Conservation (phyloP, 331 rosid genomes). For the Pyracantha coccinea region DNA sequence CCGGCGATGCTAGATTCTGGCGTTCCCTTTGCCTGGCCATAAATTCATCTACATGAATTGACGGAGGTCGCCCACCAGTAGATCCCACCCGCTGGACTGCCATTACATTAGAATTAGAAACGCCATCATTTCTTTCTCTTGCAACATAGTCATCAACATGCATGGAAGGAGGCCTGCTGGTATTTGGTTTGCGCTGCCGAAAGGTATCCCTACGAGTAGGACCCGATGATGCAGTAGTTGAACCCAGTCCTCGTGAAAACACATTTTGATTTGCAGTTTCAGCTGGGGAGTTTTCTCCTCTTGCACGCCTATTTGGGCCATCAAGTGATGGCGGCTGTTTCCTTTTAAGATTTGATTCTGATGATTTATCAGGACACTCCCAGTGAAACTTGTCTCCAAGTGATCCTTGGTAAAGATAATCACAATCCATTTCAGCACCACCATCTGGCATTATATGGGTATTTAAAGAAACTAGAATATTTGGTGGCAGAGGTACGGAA, state of each 20-base stretch:
- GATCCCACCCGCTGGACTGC: slow-evolving; percentile 78
- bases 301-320: slow-evolving; percentile 64
- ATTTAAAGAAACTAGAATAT: slow-evolving; percentile 35
- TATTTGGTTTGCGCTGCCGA: slow-evolving; percentile 98
- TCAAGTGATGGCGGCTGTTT: slow-evolving; percentile 64
- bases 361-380: slow-evolving; percentile 92
- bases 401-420: slow-evolving; percentile 46
- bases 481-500: slow-evolving; percentile 28
- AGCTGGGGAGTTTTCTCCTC: slow-evolving; percentile 68
- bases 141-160: slow-evolving; percentile 98
- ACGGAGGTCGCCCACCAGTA: slow-evolving; percentile 95
- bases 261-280: slow-evolving; percentile 54
- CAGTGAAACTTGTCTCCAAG: slow-evolving; percentile 73
- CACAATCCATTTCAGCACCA: slow-evolving; percentile 48
- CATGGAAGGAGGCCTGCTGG: slow-evolving; percentile 99
- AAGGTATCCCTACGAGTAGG: slow-evolving; percentile 93
- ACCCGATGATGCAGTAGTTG: slow-evolving; percentile 58
- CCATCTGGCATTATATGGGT: slow-evolving; percentile 42
- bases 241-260: slow-evolving; percentile 58
- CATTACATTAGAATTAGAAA: slow-evolving; percentile 64
- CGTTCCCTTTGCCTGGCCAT: slow-evolving; percentile 99
- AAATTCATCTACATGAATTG: slow-evolving; percentile 97
- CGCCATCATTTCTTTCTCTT: slow-evolving; percentile 87
- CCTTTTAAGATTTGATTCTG: slow-evolving; percentile 54
- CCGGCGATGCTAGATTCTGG: slow-evolving; percentile 63